Conservation (phyloP, 768 basidiomycete species). For the Tricholoma furcatifolium region DNA sequence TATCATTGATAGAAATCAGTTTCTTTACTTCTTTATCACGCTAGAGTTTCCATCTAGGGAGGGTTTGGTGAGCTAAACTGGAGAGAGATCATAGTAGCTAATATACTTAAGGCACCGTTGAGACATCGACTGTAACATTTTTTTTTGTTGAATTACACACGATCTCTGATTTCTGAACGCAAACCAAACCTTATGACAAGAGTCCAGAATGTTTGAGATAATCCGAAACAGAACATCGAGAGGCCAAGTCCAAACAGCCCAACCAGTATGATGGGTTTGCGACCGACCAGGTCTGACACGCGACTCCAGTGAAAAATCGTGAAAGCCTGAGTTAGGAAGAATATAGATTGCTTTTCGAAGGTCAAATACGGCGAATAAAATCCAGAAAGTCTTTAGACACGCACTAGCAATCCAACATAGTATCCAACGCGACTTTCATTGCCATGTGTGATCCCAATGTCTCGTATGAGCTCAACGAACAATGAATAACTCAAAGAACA, state of each 20-base stretch:
- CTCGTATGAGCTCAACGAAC: slow-evolving; percentile 54
- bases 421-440: no score
- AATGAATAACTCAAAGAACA: not conserved
- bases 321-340: slow-evolving; percentile 70
- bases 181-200: slow-evolving; percentile 47
- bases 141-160: not conserved
- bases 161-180: not conserved
- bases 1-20: no score
- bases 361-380: slow-evolving; percentile 1
- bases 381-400: slow-evolving; percentile 12
- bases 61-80: no score
- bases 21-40: no score
- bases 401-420: slow-evolving; percentile 75
- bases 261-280: slow-evolving; percentile 70
- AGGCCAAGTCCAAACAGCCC: slow-evolving; percentile 63
- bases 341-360: slow-evolving; percentile 62
- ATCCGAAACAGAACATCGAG: slow-evolving; percentile 74
- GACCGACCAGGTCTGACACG: slow-evolving; percentile 69
- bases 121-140: not conserved
- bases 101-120: no score
- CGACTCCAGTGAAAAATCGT: slow-evolving; percentile 76
- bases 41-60: no score
- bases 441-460: slow-evolving; percentile 68
- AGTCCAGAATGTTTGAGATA: slow-evolving; percentile 67
- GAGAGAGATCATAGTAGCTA: not conserved